Base-by-base conservation (phyloP, 208 protist species). In the Porcisia deanei region DNA sequence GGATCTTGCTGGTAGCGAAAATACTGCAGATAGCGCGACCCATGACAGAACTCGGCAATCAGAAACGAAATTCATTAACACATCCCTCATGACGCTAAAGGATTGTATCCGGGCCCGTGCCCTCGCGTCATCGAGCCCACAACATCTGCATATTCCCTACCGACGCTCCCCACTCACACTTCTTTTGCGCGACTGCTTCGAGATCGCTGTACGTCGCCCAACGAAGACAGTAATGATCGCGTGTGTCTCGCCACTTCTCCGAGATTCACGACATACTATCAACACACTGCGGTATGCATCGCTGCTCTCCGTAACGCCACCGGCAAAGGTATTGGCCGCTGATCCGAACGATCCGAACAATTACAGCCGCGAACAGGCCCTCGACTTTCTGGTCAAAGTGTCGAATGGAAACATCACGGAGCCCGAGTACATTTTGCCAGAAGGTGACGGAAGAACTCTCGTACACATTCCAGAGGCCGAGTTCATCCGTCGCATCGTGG, bases 21-120 rank as follows among this genome's bases (percentile, higher is more conserved):
- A 93, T 68, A 97, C 91, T n/a, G 90, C 91, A 0, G 94, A 97
- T 71, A 94, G 88, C 67, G 85, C 94, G 7, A 95, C 88, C 9
- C 94, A 97, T 83, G 92, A 97, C 81, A 94, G 94, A 78, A 82
- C 70, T 25, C 86, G 92, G 5, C 90, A 94, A 65, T 81, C 81
- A 43, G 91, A 97, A 73, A 89, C 94, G 34, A 95, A 96, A 69
- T 96, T 96, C 75, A 97, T 97, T 65, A 97, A 97, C 80, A 94
- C 94, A 10, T 97, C 94, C n/a, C 80, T 97, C n/a, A 97, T 97
- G 94, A 96, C 92, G 0, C 80, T 97, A 53, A 97, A 97, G 73
- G 94, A 97, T 69, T 97, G 94, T 79, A 96, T 97, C 74, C 87
- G 94, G 41, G 76, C 90, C 20, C 87, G 91, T 14, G 91, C 88